Percentiles rank a stretch among this genome's conserved stretches.
Evolutionary conservation across 202 grass and related monocot genomes (phyloP).

Genomic region (Brachypodium distachyon): DNA sequence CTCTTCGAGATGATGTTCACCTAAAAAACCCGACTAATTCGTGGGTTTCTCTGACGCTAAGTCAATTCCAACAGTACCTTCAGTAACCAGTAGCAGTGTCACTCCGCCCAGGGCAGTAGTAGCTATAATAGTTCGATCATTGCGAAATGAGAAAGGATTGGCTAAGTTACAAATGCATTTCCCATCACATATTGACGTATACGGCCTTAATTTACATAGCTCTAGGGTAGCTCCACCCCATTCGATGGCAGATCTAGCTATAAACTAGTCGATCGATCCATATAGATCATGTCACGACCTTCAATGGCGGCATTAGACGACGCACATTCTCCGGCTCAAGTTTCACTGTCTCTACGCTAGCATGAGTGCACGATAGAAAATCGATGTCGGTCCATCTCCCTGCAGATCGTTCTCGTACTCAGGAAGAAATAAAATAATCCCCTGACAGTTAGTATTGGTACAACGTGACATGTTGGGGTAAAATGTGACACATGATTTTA

Average conservation of each 20-base stretch:
- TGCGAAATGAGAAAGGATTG: not conserved
- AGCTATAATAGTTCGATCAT: no score
- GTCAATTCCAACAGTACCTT: not conserved
- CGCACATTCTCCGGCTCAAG: constrained; percentile 23
- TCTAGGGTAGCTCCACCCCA: not conserved
- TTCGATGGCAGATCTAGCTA: not conserved
- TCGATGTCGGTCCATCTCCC: not conserved
- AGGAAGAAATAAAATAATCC: not conserved
- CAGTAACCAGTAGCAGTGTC: not conserved
- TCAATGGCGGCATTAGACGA: not conserved
- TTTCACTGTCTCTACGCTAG: constrained; percentile 28
- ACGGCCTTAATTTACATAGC: not conserved
- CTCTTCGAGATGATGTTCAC: no score
- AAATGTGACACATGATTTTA: no score
- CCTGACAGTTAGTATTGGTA: no score
- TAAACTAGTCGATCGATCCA: not conserved
- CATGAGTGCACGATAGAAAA: not conserved
- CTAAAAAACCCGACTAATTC: no score
- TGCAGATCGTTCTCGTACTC: not conserved
- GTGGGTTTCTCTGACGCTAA: constrained; percentile 15
- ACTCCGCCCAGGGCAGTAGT: not conserved
- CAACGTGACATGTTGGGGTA: no score
- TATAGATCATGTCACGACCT: constrained; percentile 5
- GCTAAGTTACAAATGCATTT: not conserved
- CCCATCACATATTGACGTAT: not conserved